Conservation (phyloP, 2,329 filamentous ascomycete species). For the Penicillium rolfsii region DNA sequence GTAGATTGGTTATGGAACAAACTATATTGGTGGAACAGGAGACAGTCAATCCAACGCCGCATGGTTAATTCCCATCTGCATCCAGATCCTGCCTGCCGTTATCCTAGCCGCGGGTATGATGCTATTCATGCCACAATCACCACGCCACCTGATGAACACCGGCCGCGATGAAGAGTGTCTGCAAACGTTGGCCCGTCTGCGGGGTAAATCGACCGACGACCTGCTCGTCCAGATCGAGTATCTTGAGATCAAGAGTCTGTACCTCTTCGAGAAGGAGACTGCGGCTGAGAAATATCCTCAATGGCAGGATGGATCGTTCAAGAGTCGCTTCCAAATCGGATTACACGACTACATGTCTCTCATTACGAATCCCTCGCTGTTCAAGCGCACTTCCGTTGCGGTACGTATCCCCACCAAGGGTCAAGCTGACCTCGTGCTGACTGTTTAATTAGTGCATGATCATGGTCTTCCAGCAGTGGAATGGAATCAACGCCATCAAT, state of each 20-base stretch:
- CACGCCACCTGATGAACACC: constrained; percentile 73
- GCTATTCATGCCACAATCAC: constrained; percentile 78
- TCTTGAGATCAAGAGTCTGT: constrained; percentile 77
- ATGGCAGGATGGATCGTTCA: constrained; percentile 66
- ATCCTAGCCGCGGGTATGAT: constrained; percentile 66
- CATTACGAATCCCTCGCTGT: constrained; percentile 43
- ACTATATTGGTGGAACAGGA: constrained; percentile 65
- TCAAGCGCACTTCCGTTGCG: constrained; percentile 55
- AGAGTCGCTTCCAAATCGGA: constrained; percentile 24
- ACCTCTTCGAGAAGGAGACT: constrained; percentile 72
- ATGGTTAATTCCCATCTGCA: constrained; percentile 50
- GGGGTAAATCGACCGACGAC: constrained; percentile 63
- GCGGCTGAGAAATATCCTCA: constrained; percentile 69
- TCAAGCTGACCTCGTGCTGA: constrained; percentile 52
- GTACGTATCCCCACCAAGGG: constrained; percentile 8
- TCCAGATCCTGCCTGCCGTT: constrained; percentile 63
- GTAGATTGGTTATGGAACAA: constrained; percentile 44
- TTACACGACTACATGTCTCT: constrained; percentile 17
- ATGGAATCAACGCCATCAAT: constrained; percentile 19
- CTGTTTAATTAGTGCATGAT: constrained; percentile 4
- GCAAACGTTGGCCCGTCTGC: constrained; percentile 63
- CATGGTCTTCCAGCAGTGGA: constrained; percentile 18
- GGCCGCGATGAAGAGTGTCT: constrained; percentile 68
- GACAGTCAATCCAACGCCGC: constrained; percentile 47
- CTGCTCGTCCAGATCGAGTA: constrained; percentile 74